Evolutionary conservation across 345 rosid genomes (phyloP), one percentile per base, ranked within the genome.

Genomic region (Eutrema yunnanense): DNA sequence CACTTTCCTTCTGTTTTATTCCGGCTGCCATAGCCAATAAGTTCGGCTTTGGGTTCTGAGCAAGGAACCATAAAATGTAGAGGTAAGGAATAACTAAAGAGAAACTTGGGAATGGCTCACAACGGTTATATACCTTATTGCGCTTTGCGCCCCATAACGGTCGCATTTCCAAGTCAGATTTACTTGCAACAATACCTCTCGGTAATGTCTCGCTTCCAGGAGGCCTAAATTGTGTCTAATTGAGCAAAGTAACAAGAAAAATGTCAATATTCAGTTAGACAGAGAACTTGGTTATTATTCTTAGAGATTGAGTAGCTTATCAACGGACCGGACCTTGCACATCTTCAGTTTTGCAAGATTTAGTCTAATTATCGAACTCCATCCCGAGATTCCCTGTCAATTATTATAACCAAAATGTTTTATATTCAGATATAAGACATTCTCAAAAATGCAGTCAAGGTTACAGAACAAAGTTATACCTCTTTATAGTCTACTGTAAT

Each of bases 1-100:
- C 95, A 48, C 73, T 84, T 71, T 81, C 80, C 49, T 85, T 88
- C 53, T 92, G 96, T 83, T 79, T 81, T 61, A 82, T 81, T 55
- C 96, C 98, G 4, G 73, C 89, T 60, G 95, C 86, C 79, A 92
- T 82, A 60, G 95, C 98, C 48, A 92, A 68, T 27, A 92, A 84
- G 85, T 71, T 84, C 62, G 80, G 72, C 56, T 83, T 84, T 42
- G 82, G 73, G 6, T 82, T 87, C 94, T 85, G 22, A 53, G 36
- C 14, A 55, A 26, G 62, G 1, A 62, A 30, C 53, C 8, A 7
- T 34, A 38, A 10, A 68, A n/a, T 30, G 6, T 34, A 34, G 32
- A 4, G 34, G 26, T 60, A 40, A 41, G 16, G 10, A 42, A 51
- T 26, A 38, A 19, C 27, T 50, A 53, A 54, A 60, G 41, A 42